Base-by-base conservation (phyloP, 2,329 filamentous ascomycete genomes). In the Neopestalotiopsis rosae region DNA sequence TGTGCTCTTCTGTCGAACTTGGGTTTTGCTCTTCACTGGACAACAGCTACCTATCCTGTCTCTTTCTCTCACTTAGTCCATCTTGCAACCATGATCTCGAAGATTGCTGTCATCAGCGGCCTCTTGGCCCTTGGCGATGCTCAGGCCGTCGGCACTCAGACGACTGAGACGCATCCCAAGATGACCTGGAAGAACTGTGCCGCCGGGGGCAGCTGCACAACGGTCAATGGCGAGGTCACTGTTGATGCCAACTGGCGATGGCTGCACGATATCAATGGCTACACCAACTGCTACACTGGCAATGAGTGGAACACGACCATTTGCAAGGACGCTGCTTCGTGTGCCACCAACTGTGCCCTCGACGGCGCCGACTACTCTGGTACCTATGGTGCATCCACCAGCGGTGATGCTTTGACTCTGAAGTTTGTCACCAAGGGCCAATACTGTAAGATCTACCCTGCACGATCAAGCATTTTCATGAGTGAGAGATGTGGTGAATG, bases 161-260 rank as follows among this genome's bases (percentile, higher is more conserved):
- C 74, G 42, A 72, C 77, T 7, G 83, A 85, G 70, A 77, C 76
- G 30, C 85, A 87, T 71, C 85, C 84, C 62, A 73, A 79, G 63
- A 76, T 87, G 75, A 82, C 79, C 68, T 84, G 82, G 79, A 76
- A 83, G 72, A 79, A 80, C 69, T 87, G 84, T 74, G 81, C 83
- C 38, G 75, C 74, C 17, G 78, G 74, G 61, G 81, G 83, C 65
- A 80, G 79, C 67, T 87, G 85, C 75, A 80, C 79, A 4, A 78
- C 77, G n/a, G 78, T 82, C 69, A 76, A 76, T 63, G 82, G 81
- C 38, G 81, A 81, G 59, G 78, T 87, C 61, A 83, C 85, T 52
- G 76, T 87, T 71, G 85, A 87, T 69, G 73, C 84, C 70, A 86
- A 86, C 77, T 87, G 84, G 84, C 83, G 85, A 68, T 87, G 85